Conservation (phyloP, 2,329 filamentous ascomycete species). For the Penicillium sp. region DNA sequence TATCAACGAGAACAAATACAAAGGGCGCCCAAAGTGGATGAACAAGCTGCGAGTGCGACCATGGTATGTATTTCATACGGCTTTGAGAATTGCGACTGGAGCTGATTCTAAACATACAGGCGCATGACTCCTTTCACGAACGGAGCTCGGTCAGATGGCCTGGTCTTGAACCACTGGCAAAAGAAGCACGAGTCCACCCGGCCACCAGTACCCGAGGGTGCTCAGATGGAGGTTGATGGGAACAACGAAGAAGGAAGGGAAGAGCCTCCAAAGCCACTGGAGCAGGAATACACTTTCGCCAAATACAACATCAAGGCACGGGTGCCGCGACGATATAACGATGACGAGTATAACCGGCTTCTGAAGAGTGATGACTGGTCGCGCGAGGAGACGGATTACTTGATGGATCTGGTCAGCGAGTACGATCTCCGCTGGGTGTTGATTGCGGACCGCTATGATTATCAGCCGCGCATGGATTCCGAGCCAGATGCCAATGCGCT, state of each 20-base stretch:
- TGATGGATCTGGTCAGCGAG: constrained; percentile 68
- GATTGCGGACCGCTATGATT: constrained; percentile 91
- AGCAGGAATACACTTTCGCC: constrained; percentile 59
- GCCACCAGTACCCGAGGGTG: constrained; percentile 34
- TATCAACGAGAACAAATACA: constrained; percentile 50
- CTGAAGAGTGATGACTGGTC: constrained; percentile 76
- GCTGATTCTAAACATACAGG: constrained; percentile 50
- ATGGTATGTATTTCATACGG: constrained; percentile 48
- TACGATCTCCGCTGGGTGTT: constrained; percentile 87
- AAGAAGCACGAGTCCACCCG: constrained; percentile 53
- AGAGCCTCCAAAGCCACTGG: constrained; percentile 29
- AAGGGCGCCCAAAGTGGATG: constrained; percentile 46
- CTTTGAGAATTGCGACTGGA: constrained; percentile 50
- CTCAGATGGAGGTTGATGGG: constrained; percentile 36
- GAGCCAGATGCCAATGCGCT: constrained; percentile 31
- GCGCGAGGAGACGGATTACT: constrained; percentile 87
- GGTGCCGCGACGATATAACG: constrained; percentile 69
- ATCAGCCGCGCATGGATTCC: constrained; percentile 29
- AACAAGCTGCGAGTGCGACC: constrained; percentile 42
- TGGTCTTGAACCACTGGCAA: constrained; percentile 77
- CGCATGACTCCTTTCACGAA: constrained; percentile 68
- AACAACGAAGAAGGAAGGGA: constrained; percentile 36
- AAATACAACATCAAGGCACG: constrained; percentile 82
- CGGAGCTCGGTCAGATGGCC: constrained; percentile 64
- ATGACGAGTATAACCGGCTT: constrained; percentile 76